Evolutionary conservation across 306 rosid genomes (phyloP).

Genomic region (Erythrophleum fordii): DNA sequence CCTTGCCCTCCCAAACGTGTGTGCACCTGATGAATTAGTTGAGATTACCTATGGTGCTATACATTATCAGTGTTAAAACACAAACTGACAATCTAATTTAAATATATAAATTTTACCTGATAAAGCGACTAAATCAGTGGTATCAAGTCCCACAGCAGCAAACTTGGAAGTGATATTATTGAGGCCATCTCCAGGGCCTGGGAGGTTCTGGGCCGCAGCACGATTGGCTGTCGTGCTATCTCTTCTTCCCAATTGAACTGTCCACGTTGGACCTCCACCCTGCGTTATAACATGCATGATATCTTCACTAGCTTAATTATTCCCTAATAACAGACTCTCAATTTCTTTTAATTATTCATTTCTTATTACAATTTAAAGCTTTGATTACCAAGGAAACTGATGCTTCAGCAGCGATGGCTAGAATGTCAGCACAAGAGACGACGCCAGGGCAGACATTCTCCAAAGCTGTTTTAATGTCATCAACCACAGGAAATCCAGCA

Average conservation of each 20-base stretch:
- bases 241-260: slow-evolving; percentile 47
- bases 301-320: neutral
- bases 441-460: slow-evolving; percentile 57
- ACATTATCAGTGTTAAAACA: too few relatives aligned
- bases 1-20: slow-evolving; percentile 53
- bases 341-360: too few relatives aligned
- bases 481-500: slow-evolving; percentile 42
- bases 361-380: neutral
- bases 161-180: neutral
- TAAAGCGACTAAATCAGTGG: slow-evolving; percentile 44
- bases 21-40: slow-evolving; percentile 43
- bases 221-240: slow-evolving; percentile 43
- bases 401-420: slow-evolving; percentile 47
- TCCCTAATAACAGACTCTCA: too few relatives aligned
- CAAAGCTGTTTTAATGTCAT: slow-evolving; percentile 51
- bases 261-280: slow-evolving; percentile 43
- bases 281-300: neutral
- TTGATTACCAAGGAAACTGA: slow-evolving; percentile 41
- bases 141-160: slow-evolving; percentile 20
- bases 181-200: slow-evolving; percentile 33
- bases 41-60: neutral
- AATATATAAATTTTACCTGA: slow-evolving; percentile 34
- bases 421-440: slow-evolving; percentile 60
- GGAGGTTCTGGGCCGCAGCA: slow-evolving; percentile 35
- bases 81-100: too few relatives aligned